These are phyloP conservation scores for Phytophthora kernoviae DNA, from an alignment of 352 stramenopile genomes.

Conservation along the genomic window DNA sequence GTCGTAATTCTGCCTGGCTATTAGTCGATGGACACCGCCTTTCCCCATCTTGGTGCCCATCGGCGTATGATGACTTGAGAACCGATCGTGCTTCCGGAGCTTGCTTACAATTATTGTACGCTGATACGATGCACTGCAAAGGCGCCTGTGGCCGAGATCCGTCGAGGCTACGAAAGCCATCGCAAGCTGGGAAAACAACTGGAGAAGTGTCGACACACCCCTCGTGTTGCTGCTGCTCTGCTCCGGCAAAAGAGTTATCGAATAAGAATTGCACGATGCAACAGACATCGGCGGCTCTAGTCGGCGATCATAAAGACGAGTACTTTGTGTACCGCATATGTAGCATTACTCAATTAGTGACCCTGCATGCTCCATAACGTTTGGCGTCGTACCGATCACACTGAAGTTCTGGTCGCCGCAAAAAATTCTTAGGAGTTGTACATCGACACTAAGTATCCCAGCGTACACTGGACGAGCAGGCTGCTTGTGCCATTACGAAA, in stretches of 20 bases:
- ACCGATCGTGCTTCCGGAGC: slow-evolving; percentile 1
- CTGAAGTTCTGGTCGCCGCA: neutral
- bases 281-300: neutral
- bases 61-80: slow-evolving; percentile 15
- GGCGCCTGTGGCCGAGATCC: neutral
- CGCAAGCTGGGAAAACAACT: slow-evolving; percentile 32
- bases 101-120: no score
- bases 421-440: slow-evolving; percentile 15
- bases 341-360: neutral
- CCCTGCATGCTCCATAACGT: no score
- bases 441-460: no score
- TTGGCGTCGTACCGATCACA: no score
- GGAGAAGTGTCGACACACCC: slow-evolving; percentile 17
- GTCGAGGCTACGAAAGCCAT: slow-evolving; percentile 17
- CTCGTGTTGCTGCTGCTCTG: slow-evolving; percentile 4
- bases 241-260: slow-evolving; percentile 11
- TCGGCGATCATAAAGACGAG: slow-evolving; percentile 34
- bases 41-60: slow-evolving; percentile 27
- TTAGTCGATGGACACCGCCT: slow-evolving; percentile 22
- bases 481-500: neutral
- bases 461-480: no score
- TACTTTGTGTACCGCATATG: slow-evolving; percentile 25
- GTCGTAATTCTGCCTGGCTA: slow-evolving; percentile 19
- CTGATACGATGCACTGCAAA: no score
- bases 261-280: slow-evolving; percentile 32